These are phyloP conservation scores for Epichloe bromicola DNA, from an alignment of 2,329 filamentous ascomycete genomes.

Conservation along the genomic window DNA sequence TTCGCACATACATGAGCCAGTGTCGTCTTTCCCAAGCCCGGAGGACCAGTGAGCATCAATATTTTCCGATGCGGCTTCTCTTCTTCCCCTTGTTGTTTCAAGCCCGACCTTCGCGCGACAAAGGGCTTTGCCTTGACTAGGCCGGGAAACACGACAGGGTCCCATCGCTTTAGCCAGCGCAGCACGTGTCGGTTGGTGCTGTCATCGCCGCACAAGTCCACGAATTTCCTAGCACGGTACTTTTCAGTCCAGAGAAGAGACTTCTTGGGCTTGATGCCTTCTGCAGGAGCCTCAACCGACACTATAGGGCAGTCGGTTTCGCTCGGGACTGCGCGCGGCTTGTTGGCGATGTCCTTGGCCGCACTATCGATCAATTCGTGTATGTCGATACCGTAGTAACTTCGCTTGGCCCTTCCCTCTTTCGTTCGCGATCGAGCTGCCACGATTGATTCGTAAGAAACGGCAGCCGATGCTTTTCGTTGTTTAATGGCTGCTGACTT, in stretches of 20 bases:
- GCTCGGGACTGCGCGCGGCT: constrained; percentile 12
- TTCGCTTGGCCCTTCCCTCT: constrained; percentile 55
- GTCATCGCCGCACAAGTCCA: constrained; percentile 89
- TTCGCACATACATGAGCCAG: constrained; percentile 89
- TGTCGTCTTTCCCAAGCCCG: constrained; percentile 90
- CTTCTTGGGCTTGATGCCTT: constrained; percentile 29
- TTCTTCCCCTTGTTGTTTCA: constrained; percentile 38
- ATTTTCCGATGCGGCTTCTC: constrained; percentile 79
- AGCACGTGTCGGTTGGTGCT: constrained; percentile 82
- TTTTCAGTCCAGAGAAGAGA: constrained; percentile 89
- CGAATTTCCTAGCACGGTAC: constrained; percentile 82
- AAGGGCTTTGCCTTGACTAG: constrained; percentile 45
- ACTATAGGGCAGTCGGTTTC: constrained; percentile 23
- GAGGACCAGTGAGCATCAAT: constrained; percentile 77
- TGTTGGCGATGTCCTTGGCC: constrained; percentile 40
- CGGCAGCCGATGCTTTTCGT: constrained; percentile 30
- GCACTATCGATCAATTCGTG: constrained; percentile 68
- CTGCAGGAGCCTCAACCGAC: constrained; percentile 27
- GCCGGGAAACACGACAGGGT: constrained; percentile 80
- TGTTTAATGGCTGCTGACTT: constrained; percentile 41
- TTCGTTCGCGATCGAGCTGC: constrained; percentile 53
- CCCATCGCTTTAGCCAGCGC: constrained; percentile 90
- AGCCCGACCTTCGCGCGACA: constrained; percentile 27
- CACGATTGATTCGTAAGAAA: constrained; percentile 54
- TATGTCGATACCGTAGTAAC: constrained; percentile 89